Conservation (phyloP, 179 eudicot genomes). For the Silene noctiflora region DNA sequence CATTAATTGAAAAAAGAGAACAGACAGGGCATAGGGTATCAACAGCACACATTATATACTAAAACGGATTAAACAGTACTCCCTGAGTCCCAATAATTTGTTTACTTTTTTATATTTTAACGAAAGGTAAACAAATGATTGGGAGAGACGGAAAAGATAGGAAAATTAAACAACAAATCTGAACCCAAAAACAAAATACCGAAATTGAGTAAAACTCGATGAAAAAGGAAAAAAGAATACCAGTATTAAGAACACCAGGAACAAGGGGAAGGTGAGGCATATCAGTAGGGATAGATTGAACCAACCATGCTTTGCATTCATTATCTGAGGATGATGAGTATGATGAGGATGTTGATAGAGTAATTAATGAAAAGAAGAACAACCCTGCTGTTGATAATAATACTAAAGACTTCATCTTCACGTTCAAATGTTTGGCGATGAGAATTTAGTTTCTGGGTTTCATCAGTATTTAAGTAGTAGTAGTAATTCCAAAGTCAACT, state of each 20-base stretch:
- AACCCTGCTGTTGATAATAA: conserved; percentile 6
- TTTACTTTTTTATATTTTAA: too few species aligned
- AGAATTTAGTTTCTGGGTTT: neutral
- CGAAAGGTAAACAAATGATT: too few species aligned
- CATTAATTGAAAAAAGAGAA: too few species aligned
- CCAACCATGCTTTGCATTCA: conserved; percentile 76
- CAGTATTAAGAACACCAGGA: conserved; percentile 71
- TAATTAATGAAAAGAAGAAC: conserved; percentile 4
- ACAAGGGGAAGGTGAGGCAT: conserved; percentile 67
- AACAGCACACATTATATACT: too few species aligned
- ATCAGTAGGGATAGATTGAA: conserved; percentile 76
- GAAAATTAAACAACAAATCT: too few species aligned
- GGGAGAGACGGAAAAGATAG: too few species aligned
- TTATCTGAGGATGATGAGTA: neutral
- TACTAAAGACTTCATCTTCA: conserved; percentile 16
- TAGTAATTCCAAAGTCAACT: neutral
- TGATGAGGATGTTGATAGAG: neutral
- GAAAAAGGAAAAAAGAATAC: conserved; percentile 24
- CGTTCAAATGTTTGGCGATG: neutral
- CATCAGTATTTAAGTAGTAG: neutral
- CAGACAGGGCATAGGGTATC: too few species aligned
- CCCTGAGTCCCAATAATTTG: too few species aligned
- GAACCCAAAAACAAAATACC: neutral
- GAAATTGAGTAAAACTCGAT: neutral
- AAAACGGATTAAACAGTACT: too few species aligned